phyloP scores from a whole-genome alignment of 345 rosid species.

The Eucalyptus regnans region DNA sequence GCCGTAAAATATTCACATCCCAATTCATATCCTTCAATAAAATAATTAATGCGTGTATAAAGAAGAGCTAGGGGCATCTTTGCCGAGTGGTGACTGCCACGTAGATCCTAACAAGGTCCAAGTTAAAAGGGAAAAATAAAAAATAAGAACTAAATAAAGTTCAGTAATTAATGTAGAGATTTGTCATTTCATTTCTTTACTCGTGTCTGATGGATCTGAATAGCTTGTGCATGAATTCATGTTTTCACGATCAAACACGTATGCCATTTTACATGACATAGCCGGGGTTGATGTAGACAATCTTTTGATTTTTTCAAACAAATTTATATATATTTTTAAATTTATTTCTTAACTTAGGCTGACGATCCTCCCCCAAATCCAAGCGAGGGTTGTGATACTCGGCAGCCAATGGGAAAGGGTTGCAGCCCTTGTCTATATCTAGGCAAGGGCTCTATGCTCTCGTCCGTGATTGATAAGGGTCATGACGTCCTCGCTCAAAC shows the following conservation, averaged over 20 bases:
- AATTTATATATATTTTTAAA: too few relatives aligned
- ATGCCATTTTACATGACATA: not conserved
- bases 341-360: not conserved
- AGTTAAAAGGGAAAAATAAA: not conserved
- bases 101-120: not conserved
- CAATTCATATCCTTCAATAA: not conserved
- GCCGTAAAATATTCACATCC: not conserved
- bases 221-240: too few relatives aligned
- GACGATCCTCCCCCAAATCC: not conserved
- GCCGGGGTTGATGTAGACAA: rapidly evolving
- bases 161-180: not conserved
- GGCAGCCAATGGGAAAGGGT: not conserved
- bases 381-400: not conserved
- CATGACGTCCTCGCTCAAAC: rapidly evolving
- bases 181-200: not conserved
- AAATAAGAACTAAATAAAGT: not conserved
- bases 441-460: not conserved
- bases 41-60: not conserved
- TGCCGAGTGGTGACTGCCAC: not conserved
- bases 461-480: too few relatives aligned
- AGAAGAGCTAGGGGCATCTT: not conserved
- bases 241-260: not conserved
- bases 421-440: not conserved
- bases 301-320: too few relatives aligned
- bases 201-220: not conserved